Base-by-base conservation (phyloP, 2,329 filamentous ascomycete species). In the Cladophialophora exuberans region DNA sequence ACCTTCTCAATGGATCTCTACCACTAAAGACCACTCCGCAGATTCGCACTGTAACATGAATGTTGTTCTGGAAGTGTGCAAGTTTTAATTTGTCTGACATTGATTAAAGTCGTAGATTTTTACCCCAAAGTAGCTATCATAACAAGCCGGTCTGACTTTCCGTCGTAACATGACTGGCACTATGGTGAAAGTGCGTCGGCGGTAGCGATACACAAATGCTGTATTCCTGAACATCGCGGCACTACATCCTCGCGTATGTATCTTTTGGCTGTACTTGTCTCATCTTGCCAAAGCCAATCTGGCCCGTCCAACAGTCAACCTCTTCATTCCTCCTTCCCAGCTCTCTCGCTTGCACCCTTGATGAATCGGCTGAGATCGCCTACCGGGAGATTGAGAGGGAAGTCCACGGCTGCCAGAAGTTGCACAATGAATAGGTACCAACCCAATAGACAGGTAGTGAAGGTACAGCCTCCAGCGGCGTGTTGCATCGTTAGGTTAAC, bases 401-500 rank as follows among this genome's bases (percentile, higher is more conserved):
- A 84, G 62, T 84, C 80, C n/a, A 84, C 72, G 6, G 76, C 70
- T 2, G 78, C 79, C 7, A 85, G 70, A 60, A 84, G 72, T 54
- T 81, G 76, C n/a, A 79, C 77, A 13, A 79, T 65, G 50, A 85
- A 75, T 20, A 83, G 77, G 64, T 78, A 83, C 82, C 81, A 84
- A 6, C 81, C 78, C 2, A 76, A 70, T 52, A 79, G 58, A 42
- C 70, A 77, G 2, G 79, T 74, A 0, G 79, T 74, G 43, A 85
- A 83, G 1, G 71, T 69, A 42, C 70, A 72, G 1, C 78, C 81
- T 26, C 82, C 82, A 3, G 72, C 78, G 30, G 69, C 75, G 28
- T 61, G 57, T 44, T 62, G 56, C 6, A 59, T 31, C 0, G 11
- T 42, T 4, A 47, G 26, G 25, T 59, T 52, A 28, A 46, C 47